Evolutionary conservation across 1,139 yeast genomes (phyloP).

Genomic region (Pichia terricola): DNA sequence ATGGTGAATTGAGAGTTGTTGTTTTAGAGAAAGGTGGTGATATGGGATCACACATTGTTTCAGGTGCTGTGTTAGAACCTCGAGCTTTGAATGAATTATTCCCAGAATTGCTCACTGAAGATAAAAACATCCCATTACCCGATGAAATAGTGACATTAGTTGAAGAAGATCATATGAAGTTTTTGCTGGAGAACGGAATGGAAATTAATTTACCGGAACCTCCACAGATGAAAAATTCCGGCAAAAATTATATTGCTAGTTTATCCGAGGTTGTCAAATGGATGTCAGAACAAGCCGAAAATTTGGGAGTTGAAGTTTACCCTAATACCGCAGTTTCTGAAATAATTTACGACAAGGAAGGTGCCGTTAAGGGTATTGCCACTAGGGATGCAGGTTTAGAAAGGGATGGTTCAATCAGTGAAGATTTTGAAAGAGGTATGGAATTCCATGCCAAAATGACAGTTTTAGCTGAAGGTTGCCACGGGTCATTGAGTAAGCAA

Average conservation of each 20-base stretch:
- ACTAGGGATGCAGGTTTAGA: constrained; percentile 87
- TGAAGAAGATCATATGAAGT: constrained; percentile 59
- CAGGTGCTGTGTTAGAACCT: constrained; percentile 94
- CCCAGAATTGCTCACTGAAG: constrained; percentile 37
- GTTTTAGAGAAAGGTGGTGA: constrained; percentile 90
- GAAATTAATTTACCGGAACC: constrained; percentile 82
- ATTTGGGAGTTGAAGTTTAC: constrained; percentile 84
- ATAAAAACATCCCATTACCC: constrained; percentile 56
- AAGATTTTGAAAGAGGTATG: constrained; percentile 85
- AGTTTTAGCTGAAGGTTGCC: constrained; percentile 93
- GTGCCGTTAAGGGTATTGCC: constrained; percentile 77
- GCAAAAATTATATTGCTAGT: constrained; percentile 77
- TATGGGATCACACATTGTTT: constrained; percentile 81
- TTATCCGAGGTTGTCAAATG: constrained; percentile 73
- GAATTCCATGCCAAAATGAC: constrained; percentile 87
- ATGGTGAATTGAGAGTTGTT: constrained; percentile 70
- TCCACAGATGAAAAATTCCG: constrained; percentile 76
- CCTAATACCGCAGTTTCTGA: constrained; percentile 90
- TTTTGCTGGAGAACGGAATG: constrained; percentile 40
- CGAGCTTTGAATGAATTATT: constrained; percentile 74
- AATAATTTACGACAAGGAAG: constrained; percentile 51
- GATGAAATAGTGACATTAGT: constrained; percentile 68
- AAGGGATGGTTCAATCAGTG: constrained; percentile 62
- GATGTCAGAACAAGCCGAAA: constrained; percentile 84
- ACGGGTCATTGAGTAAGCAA: constrained; percentile 81